Evolutionary conservation across 73 alveolate species (phyloP).

Genomic region (Paramecium pentaurelia): DNA sequence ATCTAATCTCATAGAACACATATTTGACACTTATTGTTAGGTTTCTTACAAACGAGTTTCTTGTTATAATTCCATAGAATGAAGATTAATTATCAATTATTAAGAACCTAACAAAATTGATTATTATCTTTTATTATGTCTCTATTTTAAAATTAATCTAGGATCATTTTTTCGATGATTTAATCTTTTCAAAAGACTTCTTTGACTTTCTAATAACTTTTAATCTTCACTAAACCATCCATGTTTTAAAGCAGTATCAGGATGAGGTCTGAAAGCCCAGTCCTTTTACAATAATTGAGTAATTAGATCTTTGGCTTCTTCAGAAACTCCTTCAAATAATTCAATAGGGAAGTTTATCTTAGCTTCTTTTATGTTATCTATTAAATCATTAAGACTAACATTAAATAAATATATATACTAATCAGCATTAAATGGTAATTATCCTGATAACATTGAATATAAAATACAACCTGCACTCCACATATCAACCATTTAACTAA

Average conservation of each 20-base stretch:
- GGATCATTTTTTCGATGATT: neutral
- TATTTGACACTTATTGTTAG: neutral
- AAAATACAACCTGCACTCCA: conserved; percentile 61
- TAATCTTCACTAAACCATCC: neutral
- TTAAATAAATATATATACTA: neutral
- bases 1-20: conserved; percentile 8
- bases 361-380: conserved; percentile 18
- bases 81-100: neutral
- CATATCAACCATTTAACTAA: conserved; percentile 49
- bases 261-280: neutral
- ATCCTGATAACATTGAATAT: conserved; percentile 51
- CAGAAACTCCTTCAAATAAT: conserved; percentile 12
- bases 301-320: neutral
- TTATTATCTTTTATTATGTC: neutral
- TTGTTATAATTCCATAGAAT: neutral
- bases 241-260: conserved; percentile 8
- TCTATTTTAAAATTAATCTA: neutral
- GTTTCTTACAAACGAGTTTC: neutral
- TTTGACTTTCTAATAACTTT: neutral
- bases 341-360: neutral
- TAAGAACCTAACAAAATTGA: neutral
- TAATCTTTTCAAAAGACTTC: neutral
- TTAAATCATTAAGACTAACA: neutral
- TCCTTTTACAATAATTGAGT: neutral
- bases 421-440: conserved; percentile 44